These are phyloP conservation scores for Fusarium multiceps DNA, from an alignment of 2,329 filamentous ascomycete genomes.

Conservation along the genomic window DNA sequence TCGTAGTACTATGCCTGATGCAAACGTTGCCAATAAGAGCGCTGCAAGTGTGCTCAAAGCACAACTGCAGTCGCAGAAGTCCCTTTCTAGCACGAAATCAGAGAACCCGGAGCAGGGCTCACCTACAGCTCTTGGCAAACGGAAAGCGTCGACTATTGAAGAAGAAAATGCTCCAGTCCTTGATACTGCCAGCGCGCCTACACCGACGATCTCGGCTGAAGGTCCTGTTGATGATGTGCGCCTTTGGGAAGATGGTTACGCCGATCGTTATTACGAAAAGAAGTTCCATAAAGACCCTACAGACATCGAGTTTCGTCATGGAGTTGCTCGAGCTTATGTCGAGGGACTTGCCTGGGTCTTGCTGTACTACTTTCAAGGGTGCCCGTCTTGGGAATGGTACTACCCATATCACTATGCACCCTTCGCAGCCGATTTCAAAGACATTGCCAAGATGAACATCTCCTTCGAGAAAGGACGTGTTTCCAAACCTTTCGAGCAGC, in stretches of 20 bases:
- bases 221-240: conserved; percentile 82
- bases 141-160: conserved; percentile 79
- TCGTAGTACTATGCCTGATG: conserved; percentile 71
- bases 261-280: conserved; percentile 95
- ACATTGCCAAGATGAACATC: conserved; percentile 81
- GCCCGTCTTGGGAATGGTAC: conserved; percentile 99
- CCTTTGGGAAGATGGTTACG: conserved; percentile 95
- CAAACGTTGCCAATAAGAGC: conserved; percentile 90
- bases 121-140: conserved; percentile 72
- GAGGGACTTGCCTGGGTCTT: conserved; percentile 96
- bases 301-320: conserved; percentile 86
- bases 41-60: conserved; percentile 90
- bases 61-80: conserved; percentile 68
- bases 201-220: conserved; percentile 61
- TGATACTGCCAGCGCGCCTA: conserved; percentile 62
- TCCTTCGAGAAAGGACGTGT: conserved; percentile 85
- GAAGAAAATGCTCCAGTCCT: conserved; percentile 69
- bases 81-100: conserved; percentile 29
- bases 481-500: conserved; percentile 93
- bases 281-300: conserved; percentile 89
- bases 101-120: conserved; percentile 51
- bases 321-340: conserved; percentile 90
- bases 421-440: conserved; percentile 93
- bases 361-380: conserved; percentile 97
- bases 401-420: conserved; percentile 99